Base-by-base conservation (phyloP, 2,329 filamentous ascomycete species). In the Fusarium tjaetaba region DNA sequence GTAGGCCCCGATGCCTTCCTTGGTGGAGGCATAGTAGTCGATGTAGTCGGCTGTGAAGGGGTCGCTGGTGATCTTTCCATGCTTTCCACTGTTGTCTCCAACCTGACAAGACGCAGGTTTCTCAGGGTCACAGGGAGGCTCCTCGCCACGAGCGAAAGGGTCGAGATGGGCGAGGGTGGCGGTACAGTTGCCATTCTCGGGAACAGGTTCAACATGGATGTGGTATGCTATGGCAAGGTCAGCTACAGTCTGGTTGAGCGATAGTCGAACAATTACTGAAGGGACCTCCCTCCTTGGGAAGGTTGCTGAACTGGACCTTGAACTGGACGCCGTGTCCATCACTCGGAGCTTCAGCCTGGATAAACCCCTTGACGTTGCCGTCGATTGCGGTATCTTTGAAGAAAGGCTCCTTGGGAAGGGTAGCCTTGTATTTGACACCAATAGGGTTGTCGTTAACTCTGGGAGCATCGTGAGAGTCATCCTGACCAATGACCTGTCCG, bases 21-120 rank as follows among this genome's bases (percentile, higher is more conserved):
- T 77, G 38, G 90, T 87, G 8, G 90, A 89, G n/a, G 87, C 82
- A 78, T 86, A 93, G 28, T 82, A 79, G 78, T 93, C 91, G 66
- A 81, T 78, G 82, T 89, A 92, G 55, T 81, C 83, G 62, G 80
- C 81, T 34, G 80, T 78, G 78, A 87, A 91, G 18, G 86, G 83
- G 71, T 87, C 85, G 34, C 81, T 80, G 32, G 81, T 85, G 77
- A 93, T 88, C 68, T 86, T 86, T 70, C 92, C 92, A 77, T 92
- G 85, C 84, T 96, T 96, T 79, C 93, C 93, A 76, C 89, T 88
- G 63, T 95, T 85, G 80, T 96, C 93, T 73, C 94, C 93, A 16
- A 93, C 89, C 82, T 96, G 90, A 84, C 93, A 96, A 15, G 89
- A 90, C 70, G 88, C 82, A 13, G 91, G 91, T 11, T 83, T 79